A percentile compares a stretch with the other conserved stretches of the same genome.
phyloP scores from a whole-genome alignment of 768 basidiomycete genomes.

The Termitomyces sp. region DNA sequence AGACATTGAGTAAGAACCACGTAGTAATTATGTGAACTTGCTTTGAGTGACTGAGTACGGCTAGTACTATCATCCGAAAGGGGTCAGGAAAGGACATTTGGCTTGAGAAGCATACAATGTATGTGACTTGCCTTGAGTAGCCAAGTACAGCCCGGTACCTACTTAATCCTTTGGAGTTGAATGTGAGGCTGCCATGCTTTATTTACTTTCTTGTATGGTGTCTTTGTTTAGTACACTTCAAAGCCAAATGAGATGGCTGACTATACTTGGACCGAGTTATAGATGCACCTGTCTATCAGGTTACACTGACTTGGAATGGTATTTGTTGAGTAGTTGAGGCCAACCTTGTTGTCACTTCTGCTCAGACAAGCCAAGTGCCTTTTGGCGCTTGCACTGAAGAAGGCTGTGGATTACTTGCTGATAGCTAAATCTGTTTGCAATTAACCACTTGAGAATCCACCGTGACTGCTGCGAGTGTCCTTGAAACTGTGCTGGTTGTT shows the following conservation, averaged over 20 bases:
- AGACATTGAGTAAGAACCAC: not conserved
- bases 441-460: slow-evolving; percentile 30
- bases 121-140: not conserved
- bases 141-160: not conserved
- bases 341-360: not conserved
- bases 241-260: slow-evolving; percentile 21
- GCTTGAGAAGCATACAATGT: not conserved
- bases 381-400: slow-evolving; percentile 23
- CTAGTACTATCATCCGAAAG: no score
- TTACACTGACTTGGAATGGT: slow-evolving; percentile 26
- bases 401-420: slow-evolving; percentile 34
- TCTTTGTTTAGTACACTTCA: slow-evolving; percentile 10
- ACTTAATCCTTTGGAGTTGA: slow-evolving; percentile 8
- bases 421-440: slow-evolving; percentile 31
- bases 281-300: slow-evolving; percentile 26
- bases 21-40: not conserved
- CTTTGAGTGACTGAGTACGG: no score
- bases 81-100: not conserved
- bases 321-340: slow-evolving; percentile 16
- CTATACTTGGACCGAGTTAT: slow-evolving; percentile 27
- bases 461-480: slow-evolving; percentile 20
- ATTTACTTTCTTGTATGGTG: not conserved
- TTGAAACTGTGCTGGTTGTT: slow-evolving; percentile 21
- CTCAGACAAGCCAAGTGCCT: slow-evolving; percentile 20
- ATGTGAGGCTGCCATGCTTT: not conserved